phyloP scores from a whole-genome alignment of 768 basidiomycete species.

The Hydnomerulius pinastri region DNA sequence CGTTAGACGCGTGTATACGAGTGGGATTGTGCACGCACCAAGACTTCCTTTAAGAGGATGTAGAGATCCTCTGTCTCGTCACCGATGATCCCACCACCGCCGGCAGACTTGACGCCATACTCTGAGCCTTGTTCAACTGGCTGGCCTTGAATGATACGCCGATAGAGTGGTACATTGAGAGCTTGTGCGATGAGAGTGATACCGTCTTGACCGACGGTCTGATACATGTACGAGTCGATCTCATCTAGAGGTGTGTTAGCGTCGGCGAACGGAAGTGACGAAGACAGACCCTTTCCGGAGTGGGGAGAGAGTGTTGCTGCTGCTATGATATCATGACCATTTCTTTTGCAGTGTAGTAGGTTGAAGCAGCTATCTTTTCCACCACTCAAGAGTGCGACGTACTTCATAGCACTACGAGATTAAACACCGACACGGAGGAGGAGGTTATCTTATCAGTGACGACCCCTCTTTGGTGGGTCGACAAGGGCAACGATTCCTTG shows the following conservation, averaged over 20 bases:
- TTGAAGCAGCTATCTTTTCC: conserved; percentile 99
- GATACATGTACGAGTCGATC: conserved; percentile 97
- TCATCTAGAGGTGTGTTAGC: conserved; percentile 67
- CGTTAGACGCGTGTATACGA: conserved; percentile 1
- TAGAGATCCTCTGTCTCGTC: conserved; percentile 98
- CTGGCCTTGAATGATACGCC: conserved; percentile 75
- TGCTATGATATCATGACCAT: conserved; percentile 86
- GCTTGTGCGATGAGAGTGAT: conserved; percentile 85
- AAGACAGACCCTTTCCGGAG: conserved; percentile 72
- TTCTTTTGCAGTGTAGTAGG: conserved; percentile 81
- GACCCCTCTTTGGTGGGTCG: conserved; percentile 19
- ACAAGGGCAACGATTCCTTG: too few relatives aligned
- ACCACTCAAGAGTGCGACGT: conserved; percentile 91
- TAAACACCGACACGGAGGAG: neutral
- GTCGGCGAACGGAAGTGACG: conserved; percentile 6
- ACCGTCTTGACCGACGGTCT: conserved; percentile 97
- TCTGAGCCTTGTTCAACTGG: conserved; percentile 82
- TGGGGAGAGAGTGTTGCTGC: conserved; percentile 87
- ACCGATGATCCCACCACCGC: conserved; percentile 56
- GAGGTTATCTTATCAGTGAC: conserved; percentile 17
- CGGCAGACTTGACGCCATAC: conserved; percentile 73
- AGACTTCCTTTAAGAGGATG: conserved; percentile 67
- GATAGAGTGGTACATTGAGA: conserved; percentile 83
- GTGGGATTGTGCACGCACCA: conserved; percentile 51
- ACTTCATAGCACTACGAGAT: conserved; percentile 62